A percentile compares a stretch with the other conserved stretches of the same genome.
Conservation (phyloP, 345 rosid genomes). For the Acer saccharum region DNA sequence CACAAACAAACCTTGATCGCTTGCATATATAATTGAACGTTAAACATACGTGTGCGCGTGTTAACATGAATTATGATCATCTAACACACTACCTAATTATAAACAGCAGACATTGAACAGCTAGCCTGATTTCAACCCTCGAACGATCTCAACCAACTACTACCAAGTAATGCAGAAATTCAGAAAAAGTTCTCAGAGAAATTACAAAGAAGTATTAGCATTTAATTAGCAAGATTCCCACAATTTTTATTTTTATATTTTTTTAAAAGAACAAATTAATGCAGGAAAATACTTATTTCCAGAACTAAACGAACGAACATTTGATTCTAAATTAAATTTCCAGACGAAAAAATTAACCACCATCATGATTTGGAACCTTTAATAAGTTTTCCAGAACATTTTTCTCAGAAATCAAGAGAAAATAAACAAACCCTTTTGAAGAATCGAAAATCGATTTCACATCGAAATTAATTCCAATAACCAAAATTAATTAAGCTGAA, state of each 20-base stretch:
- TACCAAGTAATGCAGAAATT: neutral
- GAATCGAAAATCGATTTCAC: neutral
- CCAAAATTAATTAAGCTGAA: neutral
- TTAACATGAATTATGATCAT: neutral
- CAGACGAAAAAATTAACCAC: constrained; percentile 2
- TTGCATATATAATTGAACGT: constrained; percentile 9
- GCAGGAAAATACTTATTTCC: neutral
- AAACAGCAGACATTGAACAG: neutral
- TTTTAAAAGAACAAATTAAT: neutral
- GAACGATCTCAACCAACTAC: neutral
- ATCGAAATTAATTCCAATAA: neutral
- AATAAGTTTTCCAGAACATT: neutral
- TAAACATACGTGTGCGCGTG: neutral
- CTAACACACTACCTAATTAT: neutral
- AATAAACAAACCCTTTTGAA: too few relatives aligned
- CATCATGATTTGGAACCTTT: neutral
- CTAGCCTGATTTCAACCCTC: neutral
- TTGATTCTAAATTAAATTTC: neutral
- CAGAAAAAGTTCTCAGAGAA: neutral
- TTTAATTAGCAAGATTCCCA: neutral
- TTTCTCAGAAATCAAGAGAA: neutral
- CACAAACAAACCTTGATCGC: neutral
- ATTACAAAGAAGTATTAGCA: neutral
- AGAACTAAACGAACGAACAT: neutral
- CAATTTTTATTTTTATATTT: neutral